Evolutionary conservation across 768 basidiomycete species (phyloP), one percentile per base, ranked within the genome.

Genomic region (Psilocybe cyanescens): DNA sequence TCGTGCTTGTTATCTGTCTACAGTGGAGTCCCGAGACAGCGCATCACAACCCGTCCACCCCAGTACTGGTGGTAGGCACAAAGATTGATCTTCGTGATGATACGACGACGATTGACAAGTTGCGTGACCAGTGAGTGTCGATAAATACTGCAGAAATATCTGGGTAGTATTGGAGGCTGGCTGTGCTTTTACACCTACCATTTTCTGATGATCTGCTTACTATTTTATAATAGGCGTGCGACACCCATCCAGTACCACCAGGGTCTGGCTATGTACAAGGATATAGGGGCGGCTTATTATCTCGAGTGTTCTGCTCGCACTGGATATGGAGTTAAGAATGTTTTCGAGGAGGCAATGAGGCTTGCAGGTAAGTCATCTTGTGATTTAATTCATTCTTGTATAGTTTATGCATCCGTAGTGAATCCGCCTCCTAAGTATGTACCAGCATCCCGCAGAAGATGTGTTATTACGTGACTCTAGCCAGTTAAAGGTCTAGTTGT

Each of bases 61-160:
- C 39, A 29, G 30, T 54, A 9, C 7, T 59, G 5, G 29, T 59
- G 5, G 58, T 59, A 9, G 58, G 58, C 5, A 59, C 58, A 9
- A 59, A 59, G 31, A 24, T 33, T 11, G 52, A 59, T 53, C 24
- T 59, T n/a, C 52, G 58, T 2, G 41, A 54, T 12, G 33, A 59
- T 12, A 11, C 30, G n/a, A 33, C 52, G 5, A 45, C 30, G 7
- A 14, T 59, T 19, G 35, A 33, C 16, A 41, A 17, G 17, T 28
- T 59, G 17, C 41, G 28, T 37, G 17, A 59, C 14, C 44, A 29
- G 51, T 54, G 19, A 44, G 58, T 54, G n/a, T 14, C 11, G 24
- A 17, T 31, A n/a, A 31, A 12, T 17, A 44, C 30, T 16, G 24
- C 5, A 8, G 17, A 12, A 29, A 39, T 8, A 8, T 39, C 37